Evolutionary conservation across 2,329 filamentous ascomycete genomes (phyloP), one percentile per base, ranked within the genome.

Genomic region (Chaetomium sp.): DNA sequence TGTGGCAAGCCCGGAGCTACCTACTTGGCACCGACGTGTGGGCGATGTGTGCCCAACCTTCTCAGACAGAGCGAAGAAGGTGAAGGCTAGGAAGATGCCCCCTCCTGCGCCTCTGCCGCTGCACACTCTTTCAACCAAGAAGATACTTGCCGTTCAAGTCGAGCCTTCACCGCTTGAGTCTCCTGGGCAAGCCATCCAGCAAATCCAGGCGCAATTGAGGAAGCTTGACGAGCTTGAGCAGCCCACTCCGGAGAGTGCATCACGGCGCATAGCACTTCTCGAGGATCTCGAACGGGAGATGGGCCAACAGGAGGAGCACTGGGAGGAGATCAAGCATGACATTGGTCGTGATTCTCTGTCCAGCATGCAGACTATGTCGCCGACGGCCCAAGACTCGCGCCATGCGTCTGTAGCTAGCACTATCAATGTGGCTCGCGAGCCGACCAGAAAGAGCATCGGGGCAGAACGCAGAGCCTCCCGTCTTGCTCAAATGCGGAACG

Each of bases 241-340:
- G 38, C 76, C 76, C 16, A 74, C 74, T 0, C 72, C 72, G 8
- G 77, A 76, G 60, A 80, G 75, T 67, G 75, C 80, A 31, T 75
- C 77, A 16, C 78, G 78, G 62, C 77, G 80, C 31, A 75, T 83
- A 64, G 79, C 78, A 38, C 78, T 88, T 3, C 76, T 90, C 1
- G 82, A 85, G 35, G 82, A 86, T 65, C 76, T 90, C 1, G 87
- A 90, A 71, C 78, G 77, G 66, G 87, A 90, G 73, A 85, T 89
- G 81, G 84, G 82, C 0, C 74, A 80, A 68, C 83, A 89, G 71
- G 85, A 87, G 71, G 79, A 79, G 61, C 81, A 83, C 68, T 89
- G 87, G 87, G 81, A 83, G 63, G 76, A 81, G 57, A 81, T 88
- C 75, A 84, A 85, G 63, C 76, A 81, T 29, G 80, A 82, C 45